A percentile compares a stretch with the other conserved stretches of the same genome.
Evolutionary conservation across 495 filamentous ascomycete species (phyloP).

Genomic region (Annulohypoxylon stygium): DNA sequence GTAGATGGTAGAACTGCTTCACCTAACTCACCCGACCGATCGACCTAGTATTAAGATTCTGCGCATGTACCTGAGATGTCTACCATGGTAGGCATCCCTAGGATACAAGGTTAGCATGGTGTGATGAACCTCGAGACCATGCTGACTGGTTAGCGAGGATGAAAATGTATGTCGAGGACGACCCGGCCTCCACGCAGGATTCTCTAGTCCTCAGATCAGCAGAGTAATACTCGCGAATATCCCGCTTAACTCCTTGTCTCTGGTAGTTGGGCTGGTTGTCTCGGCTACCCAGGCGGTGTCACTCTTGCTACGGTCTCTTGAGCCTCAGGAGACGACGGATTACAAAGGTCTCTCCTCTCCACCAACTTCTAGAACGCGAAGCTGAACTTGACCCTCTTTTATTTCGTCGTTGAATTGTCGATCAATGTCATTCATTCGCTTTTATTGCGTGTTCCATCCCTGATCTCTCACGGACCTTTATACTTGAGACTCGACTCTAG

Average conservation of each 20-base stretch:
- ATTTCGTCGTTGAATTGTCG: conserved; percentile 6
- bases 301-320: conserved; percentile 3
- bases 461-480: not conserved
- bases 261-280: not conserved
- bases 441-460: not conserved
- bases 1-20: not conserved
- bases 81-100: conserved; percentile 1
- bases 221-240: conserved; percentile 12
- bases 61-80: conserved; percentile 1
- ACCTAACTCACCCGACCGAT: not conserved
- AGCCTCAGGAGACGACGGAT: conserved; percentile 12
- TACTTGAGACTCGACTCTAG: not conserved
- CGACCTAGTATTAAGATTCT: not conserved
- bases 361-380: conserved; percentile 5
- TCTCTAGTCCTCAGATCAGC: conserved; percentile 1
- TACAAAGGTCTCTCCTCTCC: conserved; percentile 12
- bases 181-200: not conserved
- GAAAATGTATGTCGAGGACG: conserved; percentile 3
- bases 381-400: conserved; percentile 20
- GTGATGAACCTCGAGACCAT: not conserved
- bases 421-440: conserved; percentile 9
- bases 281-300: conserved; percentile 1
- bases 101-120: conserved; percentile 3
- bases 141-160: conserved; percentile 22
- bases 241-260: not conserved